Percentiles rank a stretch among this genome's conserved stretches.
phyloP scores from a whole-genome alignment of 2,329 filamentous ascomycete species.

The Calonectria montana region DNA sequence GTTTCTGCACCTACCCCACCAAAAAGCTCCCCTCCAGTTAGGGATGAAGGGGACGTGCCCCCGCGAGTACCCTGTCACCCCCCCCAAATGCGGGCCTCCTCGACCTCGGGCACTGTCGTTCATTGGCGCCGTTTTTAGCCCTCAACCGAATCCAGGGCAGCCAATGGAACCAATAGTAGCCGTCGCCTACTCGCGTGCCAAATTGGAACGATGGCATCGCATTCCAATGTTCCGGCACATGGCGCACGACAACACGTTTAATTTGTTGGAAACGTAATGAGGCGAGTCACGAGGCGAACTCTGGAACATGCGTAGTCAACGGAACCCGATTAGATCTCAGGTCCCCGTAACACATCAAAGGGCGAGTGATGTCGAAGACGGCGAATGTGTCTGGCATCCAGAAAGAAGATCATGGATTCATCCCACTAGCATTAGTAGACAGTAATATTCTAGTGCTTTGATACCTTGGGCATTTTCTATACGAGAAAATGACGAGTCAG shows the following conservation, averaged over 20 bases:
- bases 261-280: slow-evolving; percentile 26
- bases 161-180: slow-evolving; percentile 41
- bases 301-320: neutral
- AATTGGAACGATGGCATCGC: slow-evolving; percentile 34
- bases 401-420: neutral
- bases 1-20: slow-evolving; percentile 18
- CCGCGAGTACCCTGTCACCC: neutral
- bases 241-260: slow-evolving; percentile 26
- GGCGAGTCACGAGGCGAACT: slow-evolving; percentile 1
- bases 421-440: neutral
- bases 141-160: slow-evolving; percentile 1
- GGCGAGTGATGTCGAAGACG: neutral
- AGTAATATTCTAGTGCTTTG: neutral
- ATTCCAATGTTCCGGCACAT: slow-evolving; percentile 35
- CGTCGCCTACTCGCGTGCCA: slow-evolving; percentile 41
- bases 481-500: neutral
- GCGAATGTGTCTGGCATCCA: neutral
- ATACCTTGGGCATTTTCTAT: neutral
- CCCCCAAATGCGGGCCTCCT: slow-evolving; percentile 3
- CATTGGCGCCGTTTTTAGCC: neutral
- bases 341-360: neutral
- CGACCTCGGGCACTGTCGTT: slow-evolving; percentile 1
- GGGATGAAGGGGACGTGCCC: neutral
- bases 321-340: neutral
- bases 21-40: slow-evolving; percentile 6